Conservation (phyloP, 768 basidiomycete species). For the Russula brevipes region DNA sequence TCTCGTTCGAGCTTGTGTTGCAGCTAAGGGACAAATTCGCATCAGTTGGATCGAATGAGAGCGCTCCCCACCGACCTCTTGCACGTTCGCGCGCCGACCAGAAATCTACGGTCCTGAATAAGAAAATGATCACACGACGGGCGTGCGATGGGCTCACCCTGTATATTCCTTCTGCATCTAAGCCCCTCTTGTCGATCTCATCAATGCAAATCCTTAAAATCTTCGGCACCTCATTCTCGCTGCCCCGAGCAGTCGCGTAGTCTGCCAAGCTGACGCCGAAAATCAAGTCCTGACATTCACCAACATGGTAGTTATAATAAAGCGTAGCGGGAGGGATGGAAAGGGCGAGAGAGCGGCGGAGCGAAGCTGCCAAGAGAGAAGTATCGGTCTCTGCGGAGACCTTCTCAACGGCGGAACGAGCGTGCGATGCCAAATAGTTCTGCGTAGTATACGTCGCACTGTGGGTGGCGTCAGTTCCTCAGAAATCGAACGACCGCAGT, state of each 20-base stretch:
- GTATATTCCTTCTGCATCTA: conserved; percentile 78
- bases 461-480: conserved; percentile 8
- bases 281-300: conserved; percentile 81
- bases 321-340: conserved; percentile 66
- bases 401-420: conserved; percentile 52
- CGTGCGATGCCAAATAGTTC: conserved; percentile 65
- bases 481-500: not conserved
- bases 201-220: conserved; percentile 75
- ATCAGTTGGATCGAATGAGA: not conserved
- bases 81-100: conserved; percentile 78
- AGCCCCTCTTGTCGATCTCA: conserved; percentile 75
- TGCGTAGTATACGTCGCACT: conserved; percentile 78
- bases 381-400: conserved; percentile 72
- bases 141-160: conserved; percentile 42
- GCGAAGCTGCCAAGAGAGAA: conserved; percentile 47
- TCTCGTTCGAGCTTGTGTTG: conserved; percentile 85
- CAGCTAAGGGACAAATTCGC: conserved; percentile 42
- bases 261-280: conserved; percentile 87
- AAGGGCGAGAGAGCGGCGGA: conserved; percentile 57
- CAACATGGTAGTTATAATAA: conserved; percentile 75
- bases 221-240: conserved; percentile 71
- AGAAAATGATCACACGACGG: not conserved
- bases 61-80: conserved; percentile 49
- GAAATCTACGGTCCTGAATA: conserved; percentile 51
- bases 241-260: conserved; percentile 76